Base-by-base conservation (phyloP, 2,329 filamentous ascomycete species). In the Raffaelea ambrosiae region DNA sequence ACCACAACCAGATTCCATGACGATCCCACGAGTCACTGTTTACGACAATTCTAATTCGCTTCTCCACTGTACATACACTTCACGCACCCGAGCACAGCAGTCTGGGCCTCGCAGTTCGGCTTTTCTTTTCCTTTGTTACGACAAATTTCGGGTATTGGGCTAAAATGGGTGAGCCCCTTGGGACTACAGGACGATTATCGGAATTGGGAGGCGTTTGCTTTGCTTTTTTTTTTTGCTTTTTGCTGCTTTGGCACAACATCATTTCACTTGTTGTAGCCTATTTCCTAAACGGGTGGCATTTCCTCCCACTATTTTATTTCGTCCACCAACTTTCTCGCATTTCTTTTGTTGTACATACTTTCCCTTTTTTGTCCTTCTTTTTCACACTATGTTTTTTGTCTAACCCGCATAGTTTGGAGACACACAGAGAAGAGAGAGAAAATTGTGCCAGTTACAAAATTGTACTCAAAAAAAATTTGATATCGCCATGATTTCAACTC, bases 31-130 rank as follows among this genome's bases (percentile, higher is more conserved):
- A 26, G 29, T 9, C 31, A 31, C 31, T 41, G 36, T 38, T 33
- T 20, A 33, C 41, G 41, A 43, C 20, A 23, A 43, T 19, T 5
- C 16, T n/a, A 36, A 5, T 52, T 48, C 35, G 42, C 42, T 48
- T 47, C 44, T 51, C 48, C 49, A 20, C 45, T 51, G 50, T 51
- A 55, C 42, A 52, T 54, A 52, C 13, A 50, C 47, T 43, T 35
- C 43, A 23, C 46, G 18, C 35, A 38, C 8, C 35, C 35, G 35
- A n/a, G 16, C 40, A 22, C 18, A 21, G 14, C 45, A 22, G 29
- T 19, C 20, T 20, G 40, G 20, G 19, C 31, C 38, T 26, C 33
- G 19, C 20, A 11, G 39, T 10, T 35, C 26, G 13, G 23, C n/a
- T 29, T 33, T 43, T 43, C n/a, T 29, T 33, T 43, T 43, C 13